phyloP scores from a whole-genome alignment of 2,329 filamentous ascomycete species.

The Hypoxylon sp. region DNA sequence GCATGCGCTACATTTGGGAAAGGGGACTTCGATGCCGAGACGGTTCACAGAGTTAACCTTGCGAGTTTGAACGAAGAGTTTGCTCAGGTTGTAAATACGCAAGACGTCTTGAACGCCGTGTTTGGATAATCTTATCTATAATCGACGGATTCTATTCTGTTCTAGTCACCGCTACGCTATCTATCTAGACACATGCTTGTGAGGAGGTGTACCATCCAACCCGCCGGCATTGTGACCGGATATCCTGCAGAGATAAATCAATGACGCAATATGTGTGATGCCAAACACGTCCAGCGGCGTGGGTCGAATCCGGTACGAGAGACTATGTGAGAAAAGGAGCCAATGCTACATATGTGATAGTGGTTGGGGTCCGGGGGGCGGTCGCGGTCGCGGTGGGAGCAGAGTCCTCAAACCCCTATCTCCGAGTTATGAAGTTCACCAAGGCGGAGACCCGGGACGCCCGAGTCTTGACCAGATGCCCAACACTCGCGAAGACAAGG shows the following conservation, averaged over 20 bases:
- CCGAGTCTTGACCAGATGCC: constrained; percentile 55
- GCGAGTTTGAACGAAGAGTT: constrained; percentile 63
- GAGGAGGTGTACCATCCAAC: neutral
- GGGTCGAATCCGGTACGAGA: constrained; percentile 1
- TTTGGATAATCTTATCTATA: constrained; percentile 21
- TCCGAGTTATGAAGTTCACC: constrained; percentile 19
- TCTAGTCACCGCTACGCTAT: neutral
- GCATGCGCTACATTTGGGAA: constrained; percentile 63
- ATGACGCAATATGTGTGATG: constrained; percentile 3
- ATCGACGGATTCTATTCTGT: neutral
- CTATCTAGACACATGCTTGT: constrained; percentile 15
- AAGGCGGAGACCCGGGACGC: constrained; percentile 17
- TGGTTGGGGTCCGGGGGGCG: neutral
- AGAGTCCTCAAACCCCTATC: neutral
- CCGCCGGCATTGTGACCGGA: neutral
- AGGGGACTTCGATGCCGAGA: constrained; percentile 61
- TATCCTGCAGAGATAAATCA: constrained; percentile 6
- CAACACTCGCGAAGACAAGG: constrained; percentile 63
- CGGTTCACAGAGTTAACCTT: constrained; percentile 60
- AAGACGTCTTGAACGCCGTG: constrained; percentile 51
- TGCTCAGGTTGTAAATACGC: constrained; percentile 58
- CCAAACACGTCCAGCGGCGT: neutral
- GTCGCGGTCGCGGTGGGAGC: neutral
- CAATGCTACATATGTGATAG: neutral
- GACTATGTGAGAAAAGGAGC: neutral